Percentiles rank a stretch among this genome's conserved stretches.
Evolutionary conservation across 352 stramenopile genomes (phyloP).

Genomic region (Pythium folliculosum): DNA sequence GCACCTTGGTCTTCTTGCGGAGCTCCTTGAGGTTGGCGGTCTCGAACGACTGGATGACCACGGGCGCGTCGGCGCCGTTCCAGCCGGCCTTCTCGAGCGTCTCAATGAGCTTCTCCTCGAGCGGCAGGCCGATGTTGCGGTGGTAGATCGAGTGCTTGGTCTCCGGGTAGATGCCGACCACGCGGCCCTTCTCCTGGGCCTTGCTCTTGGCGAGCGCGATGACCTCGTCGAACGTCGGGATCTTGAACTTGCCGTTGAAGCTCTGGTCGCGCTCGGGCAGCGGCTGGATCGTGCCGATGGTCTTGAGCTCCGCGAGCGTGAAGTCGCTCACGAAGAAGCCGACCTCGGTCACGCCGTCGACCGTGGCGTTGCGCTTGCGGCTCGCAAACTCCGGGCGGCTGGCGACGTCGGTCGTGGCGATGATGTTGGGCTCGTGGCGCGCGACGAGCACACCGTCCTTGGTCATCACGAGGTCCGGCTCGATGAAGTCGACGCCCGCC

Average conservation of each 20-base stretch:
- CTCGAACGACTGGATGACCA: conserved; percentile 82
- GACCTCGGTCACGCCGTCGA: conserved; percentile 55
- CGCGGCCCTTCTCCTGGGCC: conserved; percentile 54
- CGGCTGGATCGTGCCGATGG: conserved; percentile 79
- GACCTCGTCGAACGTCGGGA: conserved; percentile 90
- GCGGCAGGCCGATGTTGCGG: conserved; percentile 59
- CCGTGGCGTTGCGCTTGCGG: conserved; percentile 53
- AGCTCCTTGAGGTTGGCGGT: conserved; percentile 70
- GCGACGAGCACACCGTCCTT: conserved; percentile 83
- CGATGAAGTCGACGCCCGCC: conserved; percentile 90
- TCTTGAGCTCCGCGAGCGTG: conserved; percentile 89
- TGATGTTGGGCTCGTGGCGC: conserved; percentile 89
- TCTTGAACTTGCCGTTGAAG: conserved; percentile 83
- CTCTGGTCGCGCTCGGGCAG: conserved; percentile 73
- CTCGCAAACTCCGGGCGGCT: conserved; percentile 70
- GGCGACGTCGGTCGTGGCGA: conserved; percentile 87
- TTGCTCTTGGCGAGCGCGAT: conserved; percentile 77
- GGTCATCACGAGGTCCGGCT: conserved; percentile 90
- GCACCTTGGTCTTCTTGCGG: conserved; percentile 64
- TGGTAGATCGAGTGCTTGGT: conserved; percentile 87
- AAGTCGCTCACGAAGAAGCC: conserved; percentile 93
- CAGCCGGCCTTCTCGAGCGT: conserved; percentile 70
- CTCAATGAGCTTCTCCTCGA: conserved; percentile 79
- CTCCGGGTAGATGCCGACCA: conserved; percentile 87
- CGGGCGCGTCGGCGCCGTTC: conserved; percentile 60